Percentiles rank a stretch among this genome's conserved stretches.
Evolutionary conservation across 2,329 filamentous ascomycete species (phyloP).

Genomic region (Colletotrichum godetiae): DNA sequence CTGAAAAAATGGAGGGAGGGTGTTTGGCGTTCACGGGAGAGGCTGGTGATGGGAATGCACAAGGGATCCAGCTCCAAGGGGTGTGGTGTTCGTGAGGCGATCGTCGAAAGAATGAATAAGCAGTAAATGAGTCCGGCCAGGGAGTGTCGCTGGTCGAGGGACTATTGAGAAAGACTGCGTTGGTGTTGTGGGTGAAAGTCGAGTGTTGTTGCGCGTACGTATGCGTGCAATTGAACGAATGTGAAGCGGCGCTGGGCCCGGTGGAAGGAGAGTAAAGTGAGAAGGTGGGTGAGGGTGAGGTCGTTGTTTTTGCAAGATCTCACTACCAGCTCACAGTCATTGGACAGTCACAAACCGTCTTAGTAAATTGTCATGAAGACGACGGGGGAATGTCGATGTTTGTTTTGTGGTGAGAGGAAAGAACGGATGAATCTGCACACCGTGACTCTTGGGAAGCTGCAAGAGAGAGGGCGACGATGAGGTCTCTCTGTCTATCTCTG

Average conservation of each 20-base stretch:
- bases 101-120: conserved; percentile 34
- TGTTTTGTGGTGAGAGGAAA: conserved; percentile 9
- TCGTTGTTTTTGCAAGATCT: conserved; percentile 4
- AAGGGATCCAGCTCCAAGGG: not conserved
- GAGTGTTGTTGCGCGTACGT: conserved; percentile 1
- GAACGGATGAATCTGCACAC: conserved; percentile 38
- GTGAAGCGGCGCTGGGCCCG: conserved; percentile 34
- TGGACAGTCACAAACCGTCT: conserved; percentile 12
- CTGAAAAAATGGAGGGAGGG: conserved; percentile 13
- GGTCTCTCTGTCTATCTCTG: not conserved
- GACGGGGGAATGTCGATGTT: conserved; percentile 1
- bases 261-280: conserved; percentile 33
- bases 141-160: conserved; percentile 9
- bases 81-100: conserved; percentile 5
- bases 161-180: conserved; percentile 1
- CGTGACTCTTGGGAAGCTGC: conserved; percentile 22
- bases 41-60: conserved; percentile 18
- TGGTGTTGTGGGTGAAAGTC: not conserved
- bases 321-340: conserved; percentile 31
- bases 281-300: conserved; percentile 32
- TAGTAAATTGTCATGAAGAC: conserved; percentile 21
- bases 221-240: conserved; percentile 28
- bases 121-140: conserved; percentile 22
- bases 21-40: not conserved
- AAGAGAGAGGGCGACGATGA: conserved; percentile 11